Evolutionary conservation across 805 yeast genomes (phyloP).

Genomic region (Teunomyces barrocoloradensis): DNA sequence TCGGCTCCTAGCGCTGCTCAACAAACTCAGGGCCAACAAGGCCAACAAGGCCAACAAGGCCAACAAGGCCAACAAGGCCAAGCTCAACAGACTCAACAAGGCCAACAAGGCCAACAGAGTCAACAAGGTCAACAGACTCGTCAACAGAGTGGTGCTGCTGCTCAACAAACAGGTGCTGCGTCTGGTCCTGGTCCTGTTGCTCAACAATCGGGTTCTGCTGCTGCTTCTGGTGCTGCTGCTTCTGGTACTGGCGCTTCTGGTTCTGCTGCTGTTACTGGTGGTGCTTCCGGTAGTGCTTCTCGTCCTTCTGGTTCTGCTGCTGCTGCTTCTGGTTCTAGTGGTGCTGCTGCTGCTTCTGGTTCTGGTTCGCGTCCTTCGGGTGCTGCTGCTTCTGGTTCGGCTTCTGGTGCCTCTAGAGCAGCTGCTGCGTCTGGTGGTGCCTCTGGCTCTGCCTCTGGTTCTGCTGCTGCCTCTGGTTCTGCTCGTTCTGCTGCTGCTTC

Average conservation of each 20-base stretch:
- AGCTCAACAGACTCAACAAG: no score
- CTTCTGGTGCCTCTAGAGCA: conserved; percentile 2
- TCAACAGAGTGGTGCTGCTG: no score
- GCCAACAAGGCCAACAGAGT: no score
- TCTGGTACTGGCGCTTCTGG: neutral
- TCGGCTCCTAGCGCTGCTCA: conserved; percentile 7
- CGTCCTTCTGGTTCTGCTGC: conserved; percentile 4
- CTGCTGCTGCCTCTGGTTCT: conserved; percentile 7
- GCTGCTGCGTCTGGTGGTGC: conserved; percentile 1
- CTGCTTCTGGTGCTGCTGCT: conserved; percentile 2
- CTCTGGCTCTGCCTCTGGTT: conserved; percentile 2
- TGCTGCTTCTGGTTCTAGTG: conserved; percentile 2
- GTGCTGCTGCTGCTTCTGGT: neutral
- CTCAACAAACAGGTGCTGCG: conserved; percentile 1
- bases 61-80: no score
- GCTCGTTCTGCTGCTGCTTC: conserved; percentile 6
- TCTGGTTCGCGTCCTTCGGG: no score
- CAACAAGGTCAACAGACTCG: no score
- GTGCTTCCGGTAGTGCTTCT: neutral
- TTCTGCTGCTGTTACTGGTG: neutral
- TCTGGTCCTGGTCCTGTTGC: conserved; percentile 1
- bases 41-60: no score
- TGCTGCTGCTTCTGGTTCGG: conserved; percentile 4
- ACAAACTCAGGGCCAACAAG: neutral
- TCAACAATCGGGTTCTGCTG: neutral